These are phyloP conservation scores for Lippia alba DNA, from an alignment of 305 asterid genomes.

Conservation along the genomic window DNA sequence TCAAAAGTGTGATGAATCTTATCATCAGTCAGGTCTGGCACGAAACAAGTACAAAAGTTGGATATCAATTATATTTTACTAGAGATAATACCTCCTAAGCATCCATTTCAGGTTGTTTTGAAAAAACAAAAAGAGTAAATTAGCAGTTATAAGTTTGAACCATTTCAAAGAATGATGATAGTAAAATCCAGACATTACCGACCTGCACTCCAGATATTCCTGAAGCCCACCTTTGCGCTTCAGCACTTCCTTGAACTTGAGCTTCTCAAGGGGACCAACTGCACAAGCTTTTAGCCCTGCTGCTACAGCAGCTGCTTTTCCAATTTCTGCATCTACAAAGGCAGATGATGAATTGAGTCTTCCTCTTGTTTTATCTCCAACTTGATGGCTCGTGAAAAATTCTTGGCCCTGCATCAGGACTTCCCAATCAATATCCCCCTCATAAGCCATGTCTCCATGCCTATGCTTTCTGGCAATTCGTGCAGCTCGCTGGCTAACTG, in stretches of 20 bases:
- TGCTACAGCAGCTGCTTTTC: conserved; percentile 83
- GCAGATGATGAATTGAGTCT: conserved; percentile 46
- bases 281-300: conserved; percentile 92
- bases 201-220: conserved; percentile 97
- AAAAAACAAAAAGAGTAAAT: conserved; percentile 10
- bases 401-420: conserved; percentile 76
- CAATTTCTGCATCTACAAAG: conserved; percentile 63
- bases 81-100: conserved; percentile 7
- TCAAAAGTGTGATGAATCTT: conserved; percentile 18
- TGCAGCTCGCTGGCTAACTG: conserved; percentile 66
- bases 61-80: not conserved
- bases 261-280: conserved; percentile 83
- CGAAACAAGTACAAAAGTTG: conserved; percentile 7
- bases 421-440: conserved; percentile 99
- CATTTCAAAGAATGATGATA: conserved; percentile 26
- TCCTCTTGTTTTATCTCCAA: conserved; percentile 60
- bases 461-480: conserved; percentile 78
- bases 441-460: conserved; percentile 97
- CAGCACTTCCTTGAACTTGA: conserved; percentile 86
- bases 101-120: conserved; percentile 7
- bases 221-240: conserved; percentile 97
- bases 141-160: conserved; percentile 30
- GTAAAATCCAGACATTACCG: conserved; percentile 36
- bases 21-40: conserved; percentile 27
- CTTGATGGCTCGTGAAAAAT: conserved; percentile 57